Evolutionary conservation across 2,329 filamentous ascomycete genomes (phyloP), one percentile per base, ranked within the genome.

Genomic region (Aaosphaeria pasadenensis): DNA sequence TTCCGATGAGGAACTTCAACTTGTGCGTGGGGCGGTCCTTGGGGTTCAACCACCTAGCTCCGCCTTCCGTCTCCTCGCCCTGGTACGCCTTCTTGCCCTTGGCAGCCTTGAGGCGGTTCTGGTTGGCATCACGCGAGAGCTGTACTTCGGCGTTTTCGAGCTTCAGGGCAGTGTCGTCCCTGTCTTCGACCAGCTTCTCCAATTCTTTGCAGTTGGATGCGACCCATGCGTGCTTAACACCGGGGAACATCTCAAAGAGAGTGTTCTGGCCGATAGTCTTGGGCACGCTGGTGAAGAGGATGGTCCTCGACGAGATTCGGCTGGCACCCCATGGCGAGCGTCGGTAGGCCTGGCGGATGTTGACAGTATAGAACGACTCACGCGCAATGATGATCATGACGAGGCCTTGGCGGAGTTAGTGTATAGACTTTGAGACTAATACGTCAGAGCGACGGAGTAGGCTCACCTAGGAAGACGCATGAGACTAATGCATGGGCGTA

Each of bases 21-120:
- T 61, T 64, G 55, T 73, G 70, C 4, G 70, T 72, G 0, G 70
- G 70, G 9, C 70, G 64, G 24, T 72, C 60, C 58, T 72, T 71
- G 33, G 69, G 63, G 43, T 69, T 64, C 32, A 70, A 48, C 67
- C 72, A 75, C 44, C 69, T 64, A 13, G 65, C 51, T 7, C 78
- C 75, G 31, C 75, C 65, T 9, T 7, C 11, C 9, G 39, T 40
- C 29, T 59, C 71, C 17, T 66, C 64, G 2, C 72, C 56, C 41
- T 74, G 58, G 31, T 74, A 72, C 43, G 77, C 74, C 49, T 73
- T 67, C 44, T 74, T 71, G 40, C 58, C 74, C 53, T 69, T 87
- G 49, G 81, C 65, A 1, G 79, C 77, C 74, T 90, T 91, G 50
- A 83, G 70, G 44, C 88, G 85, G 13, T 81, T 82, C 46, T 77